Conservation (phyloP, 176 grass and related monocot species). For the Carex myosuroides region DNA sequence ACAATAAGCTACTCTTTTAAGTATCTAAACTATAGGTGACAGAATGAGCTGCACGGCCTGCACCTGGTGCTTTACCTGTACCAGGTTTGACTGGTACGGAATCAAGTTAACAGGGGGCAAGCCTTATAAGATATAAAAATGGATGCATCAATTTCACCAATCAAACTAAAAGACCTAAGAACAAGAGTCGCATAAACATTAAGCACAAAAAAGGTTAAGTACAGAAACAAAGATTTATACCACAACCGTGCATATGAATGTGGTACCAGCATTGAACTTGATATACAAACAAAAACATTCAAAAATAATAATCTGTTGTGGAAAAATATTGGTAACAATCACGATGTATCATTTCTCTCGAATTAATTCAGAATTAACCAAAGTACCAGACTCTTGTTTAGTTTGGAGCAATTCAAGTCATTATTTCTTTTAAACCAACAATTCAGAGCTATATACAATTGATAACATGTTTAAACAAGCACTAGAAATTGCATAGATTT, state of each 20-base stretch:
- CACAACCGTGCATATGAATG: not conserved
- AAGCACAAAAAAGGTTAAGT: not conserved
- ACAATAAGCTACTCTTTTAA: not conserved
- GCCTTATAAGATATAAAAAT: not conserved
- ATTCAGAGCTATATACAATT: not conserved
- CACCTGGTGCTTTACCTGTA: not conserved
- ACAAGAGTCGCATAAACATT: not conserved
- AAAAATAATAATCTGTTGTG: not conserved
- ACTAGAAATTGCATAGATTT: not conserved
- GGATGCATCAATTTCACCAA: not conserved
- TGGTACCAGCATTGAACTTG: not conserved
- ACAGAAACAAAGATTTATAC: not conserved
- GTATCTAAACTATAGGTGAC: not conserved
- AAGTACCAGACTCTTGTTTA: not conserved
- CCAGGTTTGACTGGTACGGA: not conserved
- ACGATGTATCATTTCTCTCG: not conserved
- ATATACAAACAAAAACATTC: not conserved
- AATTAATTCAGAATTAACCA: not conserved
- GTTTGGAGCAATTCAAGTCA: not conserved
- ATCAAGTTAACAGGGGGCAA: not conserved
- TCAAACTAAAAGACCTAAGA: not conserved
- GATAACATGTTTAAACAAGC: not conserved
- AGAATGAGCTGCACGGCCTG: not conserved
- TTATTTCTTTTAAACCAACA: not conserved
- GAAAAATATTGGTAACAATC: not conserved